These are phyloP conservation scores for Singerocomus rubriflavus DNA, from an alignment of 1,284 basidiomycete species.

Conservation along the genomic window DNA sequence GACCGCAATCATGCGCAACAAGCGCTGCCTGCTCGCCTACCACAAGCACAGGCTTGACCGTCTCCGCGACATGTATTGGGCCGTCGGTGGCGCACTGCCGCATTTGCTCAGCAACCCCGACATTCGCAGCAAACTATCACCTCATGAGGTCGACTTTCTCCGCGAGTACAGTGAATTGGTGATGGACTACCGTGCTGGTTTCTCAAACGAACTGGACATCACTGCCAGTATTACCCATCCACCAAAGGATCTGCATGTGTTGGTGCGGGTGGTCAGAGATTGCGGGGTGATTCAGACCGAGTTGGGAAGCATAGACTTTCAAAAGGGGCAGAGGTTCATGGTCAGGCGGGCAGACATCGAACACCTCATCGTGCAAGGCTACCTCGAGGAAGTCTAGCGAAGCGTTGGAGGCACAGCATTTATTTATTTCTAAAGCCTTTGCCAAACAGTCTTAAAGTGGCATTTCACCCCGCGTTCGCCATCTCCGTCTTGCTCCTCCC, in stretches of 20 bases:
- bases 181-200: conserved; percentile 83
- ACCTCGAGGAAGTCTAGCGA: conserved; percentile 66
- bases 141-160: conserved; percentile 90
- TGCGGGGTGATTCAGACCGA: conserved; percentile 91
- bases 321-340: conserved; percentile 85
- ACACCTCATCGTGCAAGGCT: conserved; percentile 88
- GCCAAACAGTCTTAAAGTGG: conserved; percentile 28
- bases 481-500: neutral
- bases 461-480: neutral
- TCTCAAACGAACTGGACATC: conserved; percentile 84
- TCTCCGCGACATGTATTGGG: conserved; percentile 86
- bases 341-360: conserved; percentile 86
- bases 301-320: conserved; percentile 82
- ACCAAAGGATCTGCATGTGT: conserved; percentile 78
- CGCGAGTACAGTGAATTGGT: conserved; percentile 79
- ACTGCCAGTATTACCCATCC: conserved; percentile 75
- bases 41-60: conserved; percentile 81
- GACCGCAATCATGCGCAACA: conserved; percentile 86
- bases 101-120: conserved; percentile 79
- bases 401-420: conserved; percentile 9
- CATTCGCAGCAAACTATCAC: conserved; percentile 75
- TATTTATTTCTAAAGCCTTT: conserved; percentile 33
- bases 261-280: conserved; percentile 77
- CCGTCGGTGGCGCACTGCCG: conserved; percentile 86
- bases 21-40: conserved; percentile 91